Conservation (phyloP, 1,284 basidiomycete genomes). For the Cystobasidium pallidum region DNA sequence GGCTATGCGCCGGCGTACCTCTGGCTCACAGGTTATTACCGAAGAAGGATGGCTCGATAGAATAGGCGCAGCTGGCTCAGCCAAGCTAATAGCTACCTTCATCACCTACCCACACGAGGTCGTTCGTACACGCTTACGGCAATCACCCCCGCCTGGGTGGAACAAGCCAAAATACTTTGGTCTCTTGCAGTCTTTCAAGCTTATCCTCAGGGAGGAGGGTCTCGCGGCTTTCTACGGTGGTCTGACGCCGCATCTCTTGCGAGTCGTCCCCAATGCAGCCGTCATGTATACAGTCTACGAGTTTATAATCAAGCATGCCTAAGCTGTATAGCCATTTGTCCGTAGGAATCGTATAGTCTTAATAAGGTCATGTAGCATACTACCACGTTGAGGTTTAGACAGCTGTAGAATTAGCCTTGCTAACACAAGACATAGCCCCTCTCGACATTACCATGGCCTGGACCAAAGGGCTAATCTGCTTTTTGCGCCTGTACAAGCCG, state of each 20-base stretch:
- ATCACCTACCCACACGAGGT: slow-evolving; percentile 99
- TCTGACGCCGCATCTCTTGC: slow-evolving; percentile 89
- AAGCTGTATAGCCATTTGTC: not conserved
- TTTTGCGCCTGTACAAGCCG: too few species aligned
- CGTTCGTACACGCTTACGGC: slow-evolving; percentile 85
- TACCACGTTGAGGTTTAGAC: not conserved
- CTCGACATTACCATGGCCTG: not conserved
- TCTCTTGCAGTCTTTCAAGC: slow-evolving; percentile 77
- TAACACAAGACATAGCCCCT: not conserved
- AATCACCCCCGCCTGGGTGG: slow-evolving; percentile 65
- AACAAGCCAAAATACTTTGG: slow-evolving; percentile 73
- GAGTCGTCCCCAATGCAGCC: slow-evolving; percentile 94
- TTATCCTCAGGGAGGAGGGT: slow-evolving; percentile 90
- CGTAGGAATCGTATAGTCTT: too few species aligned
- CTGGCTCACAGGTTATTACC: not conserved
- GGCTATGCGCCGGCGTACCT: slow-evolving; percentile 43
- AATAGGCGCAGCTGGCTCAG: slow-evolving; percentile 83
- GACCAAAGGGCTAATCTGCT: too few species aligned
- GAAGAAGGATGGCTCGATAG: slow-evolving; percentile 67
- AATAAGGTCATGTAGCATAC: slow-evolving; percentile 10
- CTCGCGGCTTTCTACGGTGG: slow-evolving; percentile 84
- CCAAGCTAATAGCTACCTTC: slow-evolving; percentile 88
- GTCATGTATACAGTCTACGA: slow-evolving; percentile 80
- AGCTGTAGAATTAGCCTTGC: not conserved
- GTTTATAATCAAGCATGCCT: slow-evolving; percentile 52